These are phyloP conservation scores for Cytospora schulzeri DNA, from an alignment of 2,329 filamentous ascomycete species.

Conservation along the genomic window DNA sequence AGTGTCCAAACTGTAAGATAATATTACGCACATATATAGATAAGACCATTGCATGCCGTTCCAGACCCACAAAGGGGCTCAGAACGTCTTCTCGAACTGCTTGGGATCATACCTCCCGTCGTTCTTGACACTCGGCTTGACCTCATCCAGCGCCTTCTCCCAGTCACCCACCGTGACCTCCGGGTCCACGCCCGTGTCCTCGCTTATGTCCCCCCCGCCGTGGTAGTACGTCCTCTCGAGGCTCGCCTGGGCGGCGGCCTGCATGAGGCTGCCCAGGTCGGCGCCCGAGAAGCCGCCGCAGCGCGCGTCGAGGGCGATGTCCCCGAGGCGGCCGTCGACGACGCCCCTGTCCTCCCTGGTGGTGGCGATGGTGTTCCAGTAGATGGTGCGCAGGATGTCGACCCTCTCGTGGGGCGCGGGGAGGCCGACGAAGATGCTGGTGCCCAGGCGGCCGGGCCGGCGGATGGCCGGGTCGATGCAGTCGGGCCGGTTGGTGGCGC, in stretches of 20 bases:
- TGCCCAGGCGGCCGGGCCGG: constrained; percentile 85
- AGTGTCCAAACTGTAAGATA: background rate
- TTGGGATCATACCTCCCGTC: constrained; percentile 44
- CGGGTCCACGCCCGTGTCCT: constrained; percentile 34
- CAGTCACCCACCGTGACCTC: constrained; percentile 49
- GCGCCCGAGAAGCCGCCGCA: constrained; percentile 79
- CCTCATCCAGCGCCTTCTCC: constrained; percentile 53
- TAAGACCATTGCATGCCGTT: background rate
- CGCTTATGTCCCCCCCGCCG: constrained; percentile 24
- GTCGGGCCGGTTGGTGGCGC: constrained; percentile 91
- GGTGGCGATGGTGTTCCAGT: constrained; percentile 53
- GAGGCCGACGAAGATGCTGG: constrained; percentile 84
- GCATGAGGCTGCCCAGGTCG: constrained; percentile 59
- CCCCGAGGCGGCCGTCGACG: constrained; percentile 46
- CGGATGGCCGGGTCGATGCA: constrained; percentile 97
- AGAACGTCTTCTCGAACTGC: constrained; percentile 23
- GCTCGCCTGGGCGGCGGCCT: constrained; percentile 42
- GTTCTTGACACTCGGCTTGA: constrained; percentile 53
- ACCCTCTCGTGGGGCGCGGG: constrained; percentile 75
- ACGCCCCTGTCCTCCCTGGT: constrained; percentile 38
- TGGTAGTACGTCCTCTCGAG: constrained; percentile 36
- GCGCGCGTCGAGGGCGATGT: constrained; percentile 64
- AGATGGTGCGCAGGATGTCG: constrained; percentile 77
- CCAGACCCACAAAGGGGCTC: background rate
- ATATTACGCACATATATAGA: background rate